phyloP scores from a whole-genome alignment of 2,329 filamentous ascomycete species.

The Stachybotrys chlorohalonatus region DNA sequence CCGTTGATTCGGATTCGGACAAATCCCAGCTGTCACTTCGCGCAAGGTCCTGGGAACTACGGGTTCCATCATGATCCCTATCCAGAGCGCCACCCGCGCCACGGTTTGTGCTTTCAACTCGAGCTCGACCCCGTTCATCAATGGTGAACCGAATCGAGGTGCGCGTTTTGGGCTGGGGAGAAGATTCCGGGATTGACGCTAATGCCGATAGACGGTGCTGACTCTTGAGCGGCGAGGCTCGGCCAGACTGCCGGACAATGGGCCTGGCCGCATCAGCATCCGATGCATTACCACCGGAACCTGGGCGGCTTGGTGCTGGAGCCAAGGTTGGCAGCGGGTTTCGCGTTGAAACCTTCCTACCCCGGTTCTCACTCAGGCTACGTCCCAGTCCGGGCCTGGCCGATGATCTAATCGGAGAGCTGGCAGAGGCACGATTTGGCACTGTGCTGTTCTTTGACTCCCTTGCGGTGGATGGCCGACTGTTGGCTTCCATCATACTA shows the following conservation, averaged over 20 bases:
- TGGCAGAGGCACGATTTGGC: conserved; percentile 30
- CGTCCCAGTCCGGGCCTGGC: conserved; percentile 40
- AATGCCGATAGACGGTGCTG: conserved; percentile 42
- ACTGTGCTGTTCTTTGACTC: conserved; percentile 31
- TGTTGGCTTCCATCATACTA: not conserved
- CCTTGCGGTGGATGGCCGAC: conserved; percentile 36
- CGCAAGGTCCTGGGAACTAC: conserved; percentile 18
- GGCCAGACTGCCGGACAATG: conserved; percentile 31
- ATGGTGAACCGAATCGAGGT: conserved; percentile 55
- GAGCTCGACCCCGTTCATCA: conserved; percentile 50
- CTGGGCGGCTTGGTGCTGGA: conserved; percentile 30
- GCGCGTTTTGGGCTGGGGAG: conserved; percentile 32
- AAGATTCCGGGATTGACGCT: conserved; percentile 48
- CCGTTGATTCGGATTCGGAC: conserved; percentile 45
- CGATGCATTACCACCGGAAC: conserved; percentile 19
- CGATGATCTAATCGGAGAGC: conserved; percentile 43
- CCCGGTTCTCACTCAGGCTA: conserved; percentile 45
- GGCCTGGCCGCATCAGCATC: conserved; percentile 24
- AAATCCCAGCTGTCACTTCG: conserved; percentile 31
- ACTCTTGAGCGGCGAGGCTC: conserved; percentile 43
- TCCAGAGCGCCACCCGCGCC: conserved; percentile 17
- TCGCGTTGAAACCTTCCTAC: conserved; percentile 29
- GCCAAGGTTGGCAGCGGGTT: conserved; percentile 38
- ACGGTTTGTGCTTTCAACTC: conserved; percentile 41
- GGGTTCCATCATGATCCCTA: conserved; percentile 10